phyloP scores from a whole-genome alignment of 1,284 basidiomycete genomes.

The Ustilago sp. region DNA sequence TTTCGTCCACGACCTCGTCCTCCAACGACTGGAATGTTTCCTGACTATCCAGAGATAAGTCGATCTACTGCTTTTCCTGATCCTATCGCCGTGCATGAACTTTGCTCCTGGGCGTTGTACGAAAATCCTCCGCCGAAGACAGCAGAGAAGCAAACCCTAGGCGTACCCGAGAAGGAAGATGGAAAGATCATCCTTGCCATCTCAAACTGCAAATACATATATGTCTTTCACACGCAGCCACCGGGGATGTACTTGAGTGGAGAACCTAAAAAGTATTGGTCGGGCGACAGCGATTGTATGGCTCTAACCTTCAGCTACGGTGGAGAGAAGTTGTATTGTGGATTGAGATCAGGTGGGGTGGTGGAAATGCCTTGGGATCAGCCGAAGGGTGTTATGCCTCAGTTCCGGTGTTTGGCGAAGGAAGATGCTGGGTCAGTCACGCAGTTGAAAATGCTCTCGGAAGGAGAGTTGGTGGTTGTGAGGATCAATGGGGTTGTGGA shows the following conservation, averaged over 20 bases:
- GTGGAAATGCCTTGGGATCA: conserved; percentile 4
- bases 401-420: background rate
- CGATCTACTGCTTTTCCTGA: background rate
- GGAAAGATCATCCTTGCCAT: background rate
- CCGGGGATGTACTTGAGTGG: background rate
- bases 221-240: background rate
- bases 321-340: conserved; percentile 19
- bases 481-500: conserved; percentile 29
- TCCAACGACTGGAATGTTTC: background rate
- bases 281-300: conserved; percentile 24
- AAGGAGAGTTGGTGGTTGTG: conserved; percentile 18
- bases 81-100: background rate
- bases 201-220: background rate
- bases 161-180: background rate
- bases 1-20: background rate
- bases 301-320: conserved; percentile 5
- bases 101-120: background rate
- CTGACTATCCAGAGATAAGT: background rate
- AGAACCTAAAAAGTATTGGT: background rate
- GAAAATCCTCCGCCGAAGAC: background rate
- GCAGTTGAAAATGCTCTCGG: conserved; percentile 11
- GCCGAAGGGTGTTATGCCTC: background rate
- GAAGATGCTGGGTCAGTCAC: conserved; percentile 24
- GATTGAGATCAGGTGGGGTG: conserved; percentile 21
- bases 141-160: background rate